These are phyloP conservation scores for Entomortierella lignicola DNA, from an alignment of 192 early-diverging fungal genomes.

Conservation along the genomic window DNA sequence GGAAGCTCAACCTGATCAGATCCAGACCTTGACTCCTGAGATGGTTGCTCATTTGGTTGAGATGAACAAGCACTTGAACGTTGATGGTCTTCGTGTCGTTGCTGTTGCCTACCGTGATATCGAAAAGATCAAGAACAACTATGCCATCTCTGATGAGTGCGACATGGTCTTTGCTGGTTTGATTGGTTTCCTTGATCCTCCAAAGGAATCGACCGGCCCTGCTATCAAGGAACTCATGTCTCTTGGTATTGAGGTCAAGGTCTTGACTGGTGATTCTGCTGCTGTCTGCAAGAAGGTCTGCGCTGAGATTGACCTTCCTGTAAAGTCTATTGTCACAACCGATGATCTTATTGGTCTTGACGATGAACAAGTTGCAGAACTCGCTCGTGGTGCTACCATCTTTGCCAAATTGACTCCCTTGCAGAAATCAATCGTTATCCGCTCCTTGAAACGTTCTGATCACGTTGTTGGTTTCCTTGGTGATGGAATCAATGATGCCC, in stretches of 20 bases:
- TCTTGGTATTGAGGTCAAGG: conserved; percentile 60
- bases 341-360: conserved; percentile 51
- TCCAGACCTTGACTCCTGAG: conserved; percentile 27
- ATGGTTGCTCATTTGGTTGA: conserved; percentile 22
- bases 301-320: conserved; percentile 56
- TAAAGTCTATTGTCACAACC: conserved; percentile 52
- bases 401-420: conserved; percentile 67
- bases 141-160: conserved; percentile 48
- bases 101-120: conserved; percentile 57
- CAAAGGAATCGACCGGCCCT: conserved; percentile 55
- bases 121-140: conserved; percentile 19
- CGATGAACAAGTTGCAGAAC: conserved; percentile 41
- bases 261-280: conserved; percentile 64
- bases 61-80: conserved; percentile 48
- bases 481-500: conserved; percentile 68
- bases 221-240: conserved; percentile 56
- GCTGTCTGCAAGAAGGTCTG: conserved; percentile 62
- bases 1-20: neutral
- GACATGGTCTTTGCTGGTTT: conserved; percentile 59
- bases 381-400: conserved; percentile 53
- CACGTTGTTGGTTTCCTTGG: conserved; percentile 62
- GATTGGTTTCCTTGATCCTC: conserved; percentile 63
- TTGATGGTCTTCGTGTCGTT: conserved; percentile 59
- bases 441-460: conserved; percentile 51
- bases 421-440: conserved; percentile 57